A percentile compares a stretch with the other conserved stretches of the same genome.
These are phyloP conservation scores for Passiflora organensis DNA, from an alignment of 345 rosid species.

Conservation along the genomic window DNA sequence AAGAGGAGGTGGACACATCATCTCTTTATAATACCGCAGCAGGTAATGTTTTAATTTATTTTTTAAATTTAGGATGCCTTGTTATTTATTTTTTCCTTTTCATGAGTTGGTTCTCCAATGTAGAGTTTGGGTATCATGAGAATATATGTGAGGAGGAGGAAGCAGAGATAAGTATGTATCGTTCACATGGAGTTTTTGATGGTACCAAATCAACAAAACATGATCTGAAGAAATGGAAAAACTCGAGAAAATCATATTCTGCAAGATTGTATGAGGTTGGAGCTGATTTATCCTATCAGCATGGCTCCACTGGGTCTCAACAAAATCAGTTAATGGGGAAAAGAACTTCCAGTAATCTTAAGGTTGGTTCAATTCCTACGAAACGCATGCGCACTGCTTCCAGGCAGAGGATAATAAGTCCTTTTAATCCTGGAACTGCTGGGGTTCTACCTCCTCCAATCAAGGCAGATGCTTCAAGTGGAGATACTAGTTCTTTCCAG, in stretches of 20 bases:
- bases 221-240: conserved; percentile 61
- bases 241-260: conserved; percentile 41
- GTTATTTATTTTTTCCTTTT: conserved; percentile 17
- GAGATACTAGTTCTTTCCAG: conserved; percentile 92
- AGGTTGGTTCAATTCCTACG: conserved; percentile 70
- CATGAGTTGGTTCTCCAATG: conserved; percentile 25
- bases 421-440: conserved; percentile 51
- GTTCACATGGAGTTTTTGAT: conserved; percentile 60
- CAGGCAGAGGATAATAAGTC: conserved; percentile 69
- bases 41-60: conserved; percentile 43
- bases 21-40: conserved; percentile 57
- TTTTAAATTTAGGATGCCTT: conserved; percentile 8
- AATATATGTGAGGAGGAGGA: conserved; percentile 75
- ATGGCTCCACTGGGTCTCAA: conserved; percentile 40
- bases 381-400: conserved; percentile 87
- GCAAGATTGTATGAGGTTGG: conserved; percentile 58
- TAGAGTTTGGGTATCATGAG: conserved; percentile 60
- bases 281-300: conserved; percentile 52
- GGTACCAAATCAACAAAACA: conserved; percentile 47
- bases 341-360: conserved; percentile 58
- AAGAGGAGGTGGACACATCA: conserved; percentile 84
- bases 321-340: conserved; percentile 51
- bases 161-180: conserved; percentile 70
- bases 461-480: conserved; percentile 92
- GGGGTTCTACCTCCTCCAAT: conserved; percentile 44